Evolutionary conservation across 306 rosid species (phyloP), one percentile per base, ranked within the genome.

Genomic region (Medicago ruthenica): DNA sequence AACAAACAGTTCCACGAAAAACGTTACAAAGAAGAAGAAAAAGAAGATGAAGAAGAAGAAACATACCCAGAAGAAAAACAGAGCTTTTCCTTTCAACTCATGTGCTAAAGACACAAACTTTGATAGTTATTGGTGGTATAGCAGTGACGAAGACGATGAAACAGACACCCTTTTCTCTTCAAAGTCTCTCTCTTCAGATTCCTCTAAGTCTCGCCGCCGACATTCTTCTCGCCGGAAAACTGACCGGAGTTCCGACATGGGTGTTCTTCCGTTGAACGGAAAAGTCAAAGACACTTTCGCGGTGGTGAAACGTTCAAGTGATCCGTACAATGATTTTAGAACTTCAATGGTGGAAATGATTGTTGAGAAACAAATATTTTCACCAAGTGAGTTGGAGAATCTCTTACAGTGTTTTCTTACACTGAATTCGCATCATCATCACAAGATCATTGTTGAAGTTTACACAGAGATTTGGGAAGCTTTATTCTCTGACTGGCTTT

Each of bases 311-410:
- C 89, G 89, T 21, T 95, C 99, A 1, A 90, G 90, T 47, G 96
- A 95, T 72, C 99, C 99, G 6, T 88, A 95, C 90, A 89, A 76
- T 40, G 99, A 95, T 74, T 95, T 95, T 64, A 89, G 98, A 75
- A 83, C 85, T 0, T 95, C 99, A 0, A 95, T 95, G 99, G 87
- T 95, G 74, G 99, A 95, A 54, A 95, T 95, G 99, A 95, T 95
- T 15, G 80, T 92, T 1, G 98, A 92, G 91, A 95, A 90, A 61
- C 99, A 90, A 87, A 92, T 95, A 70, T 92, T 90, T 75, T 80
- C 88, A 4, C 87, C 90, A 0, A 21, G 39, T 5, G 99, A 91
- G 79, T 93, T 95, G 58, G 96, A 92, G 83, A 88, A 90, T 58
- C 96, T 95, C 3, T 83, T 95, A 87, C 97, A 92, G 85, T 90